Conservation (phyloP, 139 green algal genomes). For the Chlorella sorokiniana region DNA sequence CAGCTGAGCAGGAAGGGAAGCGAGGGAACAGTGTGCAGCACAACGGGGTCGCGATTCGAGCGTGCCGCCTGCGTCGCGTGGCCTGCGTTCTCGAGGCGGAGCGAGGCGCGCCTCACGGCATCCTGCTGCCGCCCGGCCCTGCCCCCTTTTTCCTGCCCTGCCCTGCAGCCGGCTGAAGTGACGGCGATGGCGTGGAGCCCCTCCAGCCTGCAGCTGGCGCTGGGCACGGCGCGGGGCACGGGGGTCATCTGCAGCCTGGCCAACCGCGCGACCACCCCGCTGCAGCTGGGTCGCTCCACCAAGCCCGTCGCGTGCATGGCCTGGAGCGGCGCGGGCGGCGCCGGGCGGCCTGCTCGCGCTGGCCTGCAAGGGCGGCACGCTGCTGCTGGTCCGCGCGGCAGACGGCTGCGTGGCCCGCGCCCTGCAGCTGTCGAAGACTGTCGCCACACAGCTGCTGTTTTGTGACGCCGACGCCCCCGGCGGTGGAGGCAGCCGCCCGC, state of each 20-base stretch:
- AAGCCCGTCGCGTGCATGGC: conserved; percentile 14
- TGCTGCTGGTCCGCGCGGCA: conserved; percentile 7
- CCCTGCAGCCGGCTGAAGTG: conserved; percentile 61
- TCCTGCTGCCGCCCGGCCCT: neutral
- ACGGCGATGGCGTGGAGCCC: conserved; percentile 59
- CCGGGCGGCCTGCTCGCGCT: conserved; percentile 20
- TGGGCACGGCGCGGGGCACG: conserved; percentile 77
- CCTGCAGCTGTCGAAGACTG: conserved; percentile 5
- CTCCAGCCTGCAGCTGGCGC: conserved; percentile 56
- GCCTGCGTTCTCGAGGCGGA: too few species aligned
- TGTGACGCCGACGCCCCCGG: neutral
- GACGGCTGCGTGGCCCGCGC: neutral
- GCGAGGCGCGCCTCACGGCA: too few species aligned
- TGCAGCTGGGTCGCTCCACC: conserved; percentile 2
- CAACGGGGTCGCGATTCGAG: too few species aligned
- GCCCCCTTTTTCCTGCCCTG: neutral
- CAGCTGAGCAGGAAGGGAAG: too few species aligned
- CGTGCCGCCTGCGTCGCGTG: too few species aligned
- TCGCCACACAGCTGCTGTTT: conserved; percentile 16
- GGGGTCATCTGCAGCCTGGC: conserved; percentile 70
- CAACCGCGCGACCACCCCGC: neutral
- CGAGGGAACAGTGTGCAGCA: too few species aligned
- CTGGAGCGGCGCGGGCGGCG: neutral
- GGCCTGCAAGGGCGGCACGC: conserved; percentile 13
- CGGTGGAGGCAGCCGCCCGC: neutral